Base-by-base conservation (phyloP, 768 basidiomycete species). In the Trametes punicea region DNA sequence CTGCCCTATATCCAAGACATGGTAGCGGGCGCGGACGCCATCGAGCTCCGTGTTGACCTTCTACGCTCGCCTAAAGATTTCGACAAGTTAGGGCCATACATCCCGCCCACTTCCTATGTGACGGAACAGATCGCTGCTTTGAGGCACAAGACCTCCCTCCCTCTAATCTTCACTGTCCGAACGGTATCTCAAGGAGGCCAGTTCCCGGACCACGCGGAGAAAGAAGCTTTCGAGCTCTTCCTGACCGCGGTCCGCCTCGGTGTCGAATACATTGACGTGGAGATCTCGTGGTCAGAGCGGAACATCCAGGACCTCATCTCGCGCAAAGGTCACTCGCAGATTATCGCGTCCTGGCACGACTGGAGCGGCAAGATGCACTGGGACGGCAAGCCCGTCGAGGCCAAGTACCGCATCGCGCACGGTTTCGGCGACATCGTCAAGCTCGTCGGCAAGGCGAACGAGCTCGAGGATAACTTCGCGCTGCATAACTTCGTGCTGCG, bases 261-360 rank as follows among this genome's bases (percentile, higher is more conserved):
- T 6, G 86, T 92, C 55, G 97, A 98, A 71, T 99, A 94, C 69
- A 70, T 98, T 61, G 97, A 98, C 63, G 80, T 97, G 46, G 96
- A 99, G 71, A 83, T 90, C 52, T 80, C 85, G 0, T 85, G 87
- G 73, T 81, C 90, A 0, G 77, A 83, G 60, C 76, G 80, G 46
- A 65, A 76, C 46, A 81, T 95, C 55, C 76, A 77, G 27, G 77
- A 81, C 2, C 73, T 98, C 40, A 70, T 76, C 25, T 64, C 74
- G 11, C 75, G 74, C 50, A 96, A 93, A 69, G 85, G 90, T 0
- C 64, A 72, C 36, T 88, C 93, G 0, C 79, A 86, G 62, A 82
- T 98, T 65, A 86, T 99, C 55, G 90, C 93, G 0, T 97, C 94
- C 6, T 97, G 88, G 85, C 96, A 98, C 67, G 94, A 99, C 65